Conservation (phyloP, 345 rosid species). For the Passiflora organensis region DNA sequence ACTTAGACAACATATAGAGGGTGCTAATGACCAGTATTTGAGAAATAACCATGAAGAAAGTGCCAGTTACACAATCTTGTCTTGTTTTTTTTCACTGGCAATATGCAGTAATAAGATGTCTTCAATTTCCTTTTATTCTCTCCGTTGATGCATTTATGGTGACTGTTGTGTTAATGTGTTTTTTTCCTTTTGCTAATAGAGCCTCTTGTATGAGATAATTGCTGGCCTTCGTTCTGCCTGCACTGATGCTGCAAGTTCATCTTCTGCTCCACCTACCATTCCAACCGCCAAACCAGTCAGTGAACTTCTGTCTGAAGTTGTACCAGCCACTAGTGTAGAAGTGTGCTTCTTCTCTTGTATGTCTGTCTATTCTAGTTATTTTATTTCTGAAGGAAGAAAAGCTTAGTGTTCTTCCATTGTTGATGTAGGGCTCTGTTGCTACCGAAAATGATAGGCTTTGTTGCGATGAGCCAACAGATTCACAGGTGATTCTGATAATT, state of each 20-base stretch:
- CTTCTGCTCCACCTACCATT: conserved; percentile 61
- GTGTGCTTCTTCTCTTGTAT: conserved; percentile 21
- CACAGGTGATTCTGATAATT: conserved; percentile 39
- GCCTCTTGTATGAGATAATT: conserved; percentile 72
- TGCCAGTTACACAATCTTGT: background rate
- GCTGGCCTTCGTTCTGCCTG: conserved; percentile 63
- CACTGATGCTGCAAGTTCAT: conserved; percentile 74
- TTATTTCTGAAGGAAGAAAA: conserved; percentile 2
- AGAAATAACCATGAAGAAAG: background rate
- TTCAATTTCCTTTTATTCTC: background rate
- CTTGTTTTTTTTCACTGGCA: background rate
- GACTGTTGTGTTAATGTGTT: background rate
- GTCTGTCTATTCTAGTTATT: conserved; percentile 2
- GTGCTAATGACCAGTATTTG: background rate
- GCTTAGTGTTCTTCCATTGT: conserved; percentile 8
- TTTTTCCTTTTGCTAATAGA: conserved; percentile 32
- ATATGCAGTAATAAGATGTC: background rate
- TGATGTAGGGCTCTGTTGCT: conserved; percentile 38
- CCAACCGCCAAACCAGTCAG: conserved; percentile 51
- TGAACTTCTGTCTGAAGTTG: conserved; percentile 61
- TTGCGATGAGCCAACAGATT: conserved; percentile 33
- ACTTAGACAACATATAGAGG: too few relatives aligned
- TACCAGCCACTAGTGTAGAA: conserved; percentile 35
- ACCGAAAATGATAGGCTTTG: conserved; percentile 26
- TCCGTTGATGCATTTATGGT: background rate